A percentile compares a stretch with the other conserved stretches of the same genome.
phyloP scores from a whole-genome alignment of 495 filamentous ascomycete species.

The Penicillium cataractarum region DNA sequence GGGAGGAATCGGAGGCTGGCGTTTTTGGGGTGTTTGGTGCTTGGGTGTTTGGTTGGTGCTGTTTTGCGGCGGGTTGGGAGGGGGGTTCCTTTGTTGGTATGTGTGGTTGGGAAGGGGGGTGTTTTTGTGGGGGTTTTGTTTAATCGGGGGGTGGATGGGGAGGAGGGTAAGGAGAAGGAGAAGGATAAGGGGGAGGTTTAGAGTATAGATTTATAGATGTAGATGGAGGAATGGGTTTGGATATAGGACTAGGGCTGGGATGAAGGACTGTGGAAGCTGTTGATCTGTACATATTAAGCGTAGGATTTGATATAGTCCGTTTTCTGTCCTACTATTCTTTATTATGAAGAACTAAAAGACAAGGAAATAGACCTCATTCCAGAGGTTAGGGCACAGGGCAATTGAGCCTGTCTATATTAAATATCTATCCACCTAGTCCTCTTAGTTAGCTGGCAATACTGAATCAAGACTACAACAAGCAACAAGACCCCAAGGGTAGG shows the following conservation, averaged over 20 bases:
- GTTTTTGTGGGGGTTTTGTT: conserved; percentile 23
- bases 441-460: too few relatives aligned
- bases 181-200: background rate
- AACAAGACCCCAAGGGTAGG: background rate
- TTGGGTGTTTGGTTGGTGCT: conserved; percentile 59
- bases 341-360: background rate
- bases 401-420: too few relatives aligned
- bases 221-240: background rate
- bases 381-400: background rate
- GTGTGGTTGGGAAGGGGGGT: conserved; percentile 24
- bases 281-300: too few relatives aligned
- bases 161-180: background rate
- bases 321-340: background rate
- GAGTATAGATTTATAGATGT: background rate
- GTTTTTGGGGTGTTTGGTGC: conserved; percentile 54
- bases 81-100: conserved; percentile 27
- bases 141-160: conserved; percentile 12
- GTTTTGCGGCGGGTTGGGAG: conserved; percentile 18
- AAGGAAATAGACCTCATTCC: background rate
- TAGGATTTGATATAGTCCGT: too few relatives aligned
- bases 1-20: conserved; percentile 53
- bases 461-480: background rate
- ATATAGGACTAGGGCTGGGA: background rate
- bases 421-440: too few relatives aligned
- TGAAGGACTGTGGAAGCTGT: background rate